Base-by-base conservation (phyloP, 768 basidiomycete genomes). In the Phallus indusiatus region DNA sequence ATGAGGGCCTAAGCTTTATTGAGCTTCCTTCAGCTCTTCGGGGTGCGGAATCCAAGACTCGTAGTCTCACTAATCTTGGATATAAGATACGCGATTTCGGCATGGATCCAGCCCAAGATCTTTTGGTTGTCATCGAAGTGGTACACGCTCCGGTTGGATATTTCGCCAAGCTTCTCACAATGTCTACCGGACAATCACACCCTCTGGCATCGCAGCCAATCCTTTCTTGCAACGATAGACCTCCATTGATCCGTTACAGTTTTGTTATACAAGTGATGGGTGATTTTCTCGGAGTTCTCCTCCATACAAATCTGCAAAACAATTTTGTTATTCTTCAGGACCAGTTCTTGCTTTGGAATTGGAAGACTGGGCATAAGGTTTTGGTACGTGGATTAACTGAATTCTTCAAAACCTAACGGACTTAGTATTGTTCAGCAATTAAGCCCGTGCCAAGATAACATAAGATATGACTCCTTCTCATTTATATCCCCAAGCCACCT, bases 81-180 rank as follows among this genome's bases (percentile, higher is more conserved):
- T 62, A 78, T 36, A 36, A 61, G 16, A 64, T 83, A 12, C 75
- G 79, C n/a, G 83, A 85, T 63, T 83, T 84, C 62, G 75, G 74
- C 7, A 77, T 88, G 73, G 86, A 88, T 66, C 81, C 83, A 17
- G 76, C 81, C 21, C 85, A 85, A 64, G 81, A 87, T 66, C 74
- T 88, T 34, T 72, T 86, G 9, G 75, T 85, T 8, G 62, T 81
- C 17, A 68, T 83, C 6, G 76, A 79, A 63, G 62, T 37, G n/a
- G 24, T 20, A 18, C 28, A 34, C 36, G 60, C 22, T 17, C 20
- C 18, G 8, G 61, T 37, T 5, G 46, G 61, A 21, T 68, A 72
- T 56, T 70, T 70, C 49, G 67, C 82, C 53, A 78, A 83, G 64
- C 59, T 83, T 16, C 73, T 74, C 7, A 71, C 75, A 5, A 65